phyloP scores from a whole-genome alignment of 805 yeast genomes.

The Ascoidea tarda region DNA sequence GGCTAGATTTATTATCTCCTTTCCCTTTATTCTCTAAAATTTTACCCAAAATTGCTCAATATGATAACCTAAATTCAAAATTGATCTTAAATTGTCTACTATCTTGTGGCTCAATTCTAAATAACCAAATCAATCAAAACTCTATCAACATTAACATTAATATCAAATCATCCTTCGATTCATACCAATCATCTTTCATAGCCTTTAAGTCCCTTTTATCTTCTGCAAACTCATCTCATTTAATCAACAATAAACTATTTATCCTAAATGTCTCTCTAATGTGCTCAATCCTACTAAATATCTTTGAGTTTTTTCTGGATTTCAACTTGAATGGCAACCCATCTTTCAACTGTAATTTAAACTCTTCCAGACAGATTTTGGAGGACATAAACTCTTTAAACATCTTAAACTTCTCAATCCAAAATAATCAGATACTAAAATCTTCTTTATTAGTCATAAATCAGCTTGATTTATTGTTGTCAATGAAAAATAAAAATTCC shows the following conservation, averaged over 20 bases:
- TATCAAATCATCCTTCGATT: neutral
- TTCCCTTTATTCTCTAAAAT: neutral
- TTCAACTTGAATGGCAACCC: neutral
- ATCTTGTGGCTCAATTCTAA: neutral
- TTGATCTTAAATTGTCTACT: neutral
- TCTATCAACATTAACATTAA: too few species aligned
- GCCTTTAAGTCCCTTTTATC: neutral
- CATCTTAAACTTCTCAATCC: neutral
- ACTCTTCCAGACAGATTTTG: neutral
- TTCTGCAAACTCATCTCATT: neutral
- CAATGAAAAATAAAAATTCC: neutral
- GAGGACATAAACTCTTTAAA: neutral
- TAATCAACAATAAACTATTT: too few species aligned
- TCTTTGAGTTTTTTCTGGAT: neutral
- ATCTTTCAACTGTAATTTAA: neutral
- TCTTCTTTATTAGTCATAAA: too few species aligned
- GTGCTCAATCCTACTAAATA: neutral
- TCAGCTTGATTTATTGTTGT: neutral
- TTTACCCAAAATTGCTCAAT: neutral
- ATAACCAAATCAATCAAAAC: neutral
- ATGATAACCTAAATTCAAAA: neutral
- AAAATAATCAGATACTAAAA: too few species aligned
- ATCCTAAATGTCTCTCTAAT: neutral
- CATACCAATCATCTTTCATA: neutral
- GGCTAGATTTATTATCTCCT: neutral